Base-by-base conservation (phyloP, 306 rosid species). In the Lathyrus sativus region DNA sequence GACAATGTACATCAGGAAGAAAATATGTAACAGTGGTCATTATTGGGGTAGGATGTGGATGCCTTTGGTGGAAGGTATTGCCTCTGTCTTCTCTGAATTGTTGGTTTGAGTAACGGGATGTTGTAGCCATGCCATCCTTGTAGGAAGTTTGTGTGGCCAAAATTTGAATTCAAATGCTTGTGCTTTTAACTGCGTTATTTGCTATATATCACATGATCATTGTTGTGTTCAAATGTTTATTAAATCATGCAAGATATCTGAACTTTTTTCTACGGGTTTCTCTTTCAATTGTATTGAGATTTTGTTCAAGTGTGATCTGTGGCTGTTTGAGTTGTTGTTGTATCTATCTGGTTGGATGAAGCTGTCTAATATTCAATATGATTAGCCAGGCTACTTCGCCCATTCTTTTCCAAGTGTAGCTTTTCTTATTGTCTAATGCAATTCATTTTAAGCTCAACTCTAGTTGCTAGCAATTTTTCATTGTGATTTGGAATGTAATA, bases 21-120 rank as follows among this genome's bases (percentile, higher is more conserved):
- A 90, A 78, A 73, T 88, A 74, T 81, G 90, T 84, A 65, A 54
- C 86, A 24, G 79, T 90, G 72, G 66, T 95, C 76, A 74, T 95
- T 76, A 76, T 87, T 61, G 95, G 67, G 49, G 78, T 78, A 22
- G 99, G 97, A 69, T 90, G 80, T 74, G 99, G 99, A 83, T 87
- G 83, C 62, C 14, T 85, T 65, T 83, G 99, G 97, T 90, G 96
- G 95, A 95, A 95, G 97, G 99, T 90, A 85, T 78, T 63, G 56
- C 39, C 15, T 73, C 60, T 67, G 65, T 71, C 68, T 54, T 70
- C 15, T 62, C 19, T 26, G 50, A 46, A 61, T 55, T 12, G 8
- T 71, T 69, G 31, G 64, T 67, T 61, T 65, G 24, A 67, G 65
- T 37, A 72, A 60, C 38, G 3, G 15, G 76, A 80, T 68, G 67